These are phyloP conservation scores for Chrysanthemum seticuspe DNA, from an alignment of 129 eudicot species.

Conservation along the genomic window DNA sequence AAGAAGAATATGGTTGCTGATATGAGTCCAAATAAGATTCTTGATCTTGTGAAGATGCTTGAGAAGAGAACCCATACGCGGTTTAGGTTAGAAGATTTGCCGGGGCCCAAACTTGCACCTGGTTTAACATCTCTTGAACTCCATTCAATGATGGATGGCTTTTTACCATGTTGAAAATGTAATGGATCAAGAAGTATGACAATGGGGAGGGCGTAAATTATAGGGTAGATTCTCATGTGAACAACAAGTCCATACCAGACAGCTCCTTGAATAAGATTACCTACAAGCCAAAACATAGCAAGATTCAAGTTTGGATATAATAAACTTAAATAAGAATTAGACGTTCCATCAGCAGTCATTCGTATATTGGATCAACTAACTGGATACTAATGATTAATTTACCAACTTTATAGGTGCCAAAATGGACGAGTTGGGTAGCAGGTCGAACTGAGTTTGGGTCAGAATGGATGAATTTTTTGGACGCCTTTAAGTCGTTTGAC, in stretches of 20 bases:
- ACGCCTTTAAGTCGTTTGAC: neutral
- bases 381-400: neutral
- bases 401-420: neutral
- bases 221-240: conserved; percentile 93
- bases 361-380: neutral
- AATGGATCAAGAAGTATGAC: conserved; percentile 66
- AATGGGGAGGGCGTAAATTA: conserved; percentile 83
- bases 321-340: neutral
- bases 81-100: conserved; percentile 4
- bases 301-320: neutral
- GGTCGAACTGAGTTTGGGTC: no score
- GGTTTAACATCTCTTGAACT: conserved; percentile 32
- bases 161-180: conserved; percentile 52
- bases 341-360: neutral
- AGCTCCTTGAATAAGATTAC: conserved; percentile 71
- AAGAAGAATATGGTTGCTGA: conserved; percentile 74
- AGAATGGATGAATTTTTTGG: neutral
- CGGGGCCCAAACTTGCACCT: conserved; percentile 21
- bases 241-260: conserved; percentile 97
- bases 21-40: conserved; percentile 62
- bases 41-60: conserved; percentile 57
- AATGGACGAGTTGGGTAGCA: neutral
- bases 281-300: conserved; percentile 36
- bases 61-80: conserved; percentile 30
- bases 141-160: conserved; percentile 67